These are phyloP conservation scores for Neonectria coccinea DNA, from an alignment of 2,329 filamentous ascomycete species.

Conservation along the genomic window DNA sequence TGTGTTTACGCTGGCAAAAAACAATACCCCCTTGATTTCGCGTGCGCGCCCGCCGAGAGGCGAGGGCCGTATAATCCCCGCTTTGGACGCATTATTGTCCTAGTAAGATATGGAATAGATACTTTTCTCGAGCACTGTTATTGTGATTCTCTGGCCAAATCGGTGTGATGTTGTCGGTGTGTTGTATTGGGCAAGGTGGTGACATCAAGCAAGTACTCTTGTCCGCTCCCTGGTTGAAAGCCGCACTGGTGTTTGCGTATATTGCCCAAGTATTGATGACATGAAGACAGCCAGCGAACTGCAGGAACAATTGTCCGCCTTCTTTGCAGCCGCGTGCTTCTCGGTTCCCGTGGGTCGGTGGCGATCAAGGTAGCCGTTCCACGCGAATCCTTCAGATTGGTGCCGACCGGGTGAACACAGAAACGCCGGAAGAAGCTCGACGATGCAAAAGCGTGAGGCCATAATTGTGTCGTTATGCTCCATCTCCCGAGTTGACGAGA, in stretches of 20 bases:
- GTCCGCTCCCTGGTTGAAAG: background rate
- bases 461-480: background rate
- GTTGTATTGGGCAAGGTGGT: background rate
- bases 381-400: background rate
- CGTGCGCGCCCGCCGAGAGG: slow-evolving; percentile 20
- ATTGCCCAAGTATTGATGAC: background rate
- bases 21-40: slow-evolving; percentile 31
- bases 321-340: background rate
- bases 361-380: background rate
- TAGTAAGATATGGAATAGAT: slow-evolving; percentile 27
- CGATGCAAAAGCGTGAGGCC: background rate
- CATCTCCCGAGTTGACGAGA: background rate
- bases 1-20: slow-evolving; percentile 24
- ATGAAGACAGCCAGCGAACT: background rate
- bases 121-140: slow-evolving; percentile 7
- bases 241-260: background rate
- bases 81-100: slow-evolving; percentile 21
- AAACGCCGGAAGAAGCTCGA: background rate
- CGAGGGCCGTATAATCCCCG: slow-evolving; percentile 3
- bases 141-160: background rate
- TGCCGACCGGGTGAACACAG: background rate
- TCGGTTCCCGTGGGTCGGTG: background rate
- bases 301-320: background rate
- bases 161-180: background rate
- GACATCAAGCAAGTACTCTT: background rate